Percentiles rank a stretch among this genome's conserved stretches.
phyloP scores from a whole-genome alignment of 1,284 basidiomycete species.

The Moesziomyces sp. region DNA sequence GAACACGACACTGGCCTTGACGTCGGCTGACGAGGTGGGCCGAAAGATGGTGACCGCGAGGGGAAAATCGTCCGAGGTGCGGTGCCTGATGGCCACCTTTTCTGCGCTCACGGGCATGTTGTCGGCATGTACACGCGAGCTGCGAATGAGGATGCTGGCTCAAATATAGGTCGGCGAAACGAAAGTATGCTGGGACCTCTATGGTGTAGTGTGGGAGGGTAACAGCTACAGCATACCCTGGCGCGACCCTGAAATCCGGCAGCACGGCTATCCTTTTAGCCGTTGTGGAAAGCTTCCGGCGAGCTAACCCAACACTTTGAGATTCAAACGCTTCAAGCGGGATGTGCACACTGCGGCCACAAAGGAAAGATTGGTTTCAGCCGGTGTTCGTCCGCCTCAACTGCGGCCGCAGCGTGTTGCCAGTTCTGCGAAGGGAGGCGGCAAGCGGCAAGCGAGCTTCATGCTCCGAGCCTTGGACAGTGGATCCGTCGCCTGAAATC shows the following conservation, averaged over 20 bases:
- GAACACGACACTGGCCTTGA: constrained; percentile 43
- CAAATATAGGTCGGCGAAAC: background rate
- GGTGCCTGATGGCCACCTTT: constrained; percentile 23
- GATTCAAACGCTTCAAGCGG: too few species aligned
- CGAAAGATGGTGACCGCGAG: constrained; percentile 46
- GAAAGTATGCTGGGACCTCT: background rate
- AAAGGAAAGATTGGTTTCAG: too few species aligned
- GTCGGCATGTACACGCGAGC: background rate
- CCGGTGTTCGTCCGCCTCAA: too few species aligned
- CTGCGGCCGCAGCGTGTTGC: too few species aligned
- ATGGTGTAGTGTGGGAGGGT: background rate
- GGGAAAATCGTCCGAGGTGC: constrained; percentile 43
- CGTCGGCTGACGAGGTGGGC: constrained; percentile 10
- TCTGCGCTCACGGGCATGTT: constrained; percentile 23
- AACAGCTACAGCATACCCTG: background rate
- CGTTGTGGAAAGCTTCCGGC: background rate
- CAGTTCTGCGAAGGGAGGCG: too few species aligned
- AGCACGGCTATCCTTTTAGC: background rate
- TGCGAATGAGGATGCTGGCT: background rate
- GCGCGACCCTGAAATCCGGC: background rate
- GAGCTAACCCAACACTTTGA: background rate
- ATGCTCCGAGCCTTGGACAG: background rate
- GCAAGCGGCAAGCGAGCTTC: background rate
- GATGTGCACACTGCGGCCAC: too few species aligned
- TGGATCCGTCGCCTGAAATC: background rate